A percentile compares a stretch with the other conserved stretches of the same genome.
These are phyloP conservation scores for Yarrowia sp. DNA, from an alignment of 805 yeast species.

Conservation along the genomic window DNA sequence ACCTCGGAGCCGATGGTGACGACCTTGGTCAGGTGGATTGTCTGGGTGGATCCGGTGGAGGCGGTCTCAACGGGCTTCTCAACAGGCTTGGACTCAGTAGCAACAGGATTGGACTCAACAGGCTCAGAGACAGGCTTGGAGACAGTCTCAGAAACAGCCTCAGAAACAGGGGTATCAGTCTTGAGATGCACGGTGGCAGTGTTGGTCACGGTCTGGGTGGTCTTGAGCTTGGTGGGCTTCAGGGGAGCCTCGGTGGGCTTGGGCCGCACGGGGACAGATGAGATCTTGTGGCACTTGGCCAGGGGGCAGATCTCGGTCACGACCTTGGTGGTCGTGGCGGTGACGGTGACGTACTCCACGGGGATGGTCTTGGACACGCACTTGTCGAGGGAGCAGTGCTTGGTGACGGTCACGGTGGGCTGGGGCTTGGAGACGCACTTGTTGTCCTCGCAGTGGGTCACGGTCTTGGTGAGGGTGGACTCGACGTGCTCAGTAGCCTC, in stretches of 20 bases:
- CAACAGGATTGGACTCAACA: neutral
- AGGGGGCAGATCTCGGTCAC: constrained; percentile 12
- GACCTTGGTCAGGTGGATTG: neutral
- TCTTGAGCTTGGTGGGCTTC: neutral
- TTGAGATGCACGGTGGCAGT: neutral
- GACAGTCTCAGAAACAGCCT: no score
- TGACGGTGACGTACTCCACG: neutral
- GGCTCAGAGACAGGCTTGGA: no score
- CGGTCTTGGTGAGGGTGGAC: constrained; percentile 16
- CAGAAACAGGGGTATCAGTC: neutral
- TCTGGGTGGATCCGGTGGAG: neutral
- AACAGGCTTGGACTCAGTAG: neutral
- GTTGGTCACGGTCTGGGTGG: constrained; percentile 1
- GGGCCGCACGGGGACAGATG: neutral
- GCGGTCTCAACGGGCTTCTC: neutral
- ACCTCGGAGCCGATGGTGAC: neutral
- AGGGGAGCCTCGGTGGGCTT: constrained; percentile 4
- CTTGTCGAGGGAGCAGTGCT: neutral
- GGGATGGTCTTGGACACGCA: neutral
- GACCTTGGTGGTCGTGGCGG: neutral
- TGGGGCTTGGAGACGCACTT: neutral
- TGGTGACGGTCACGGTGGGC: constrained; percentile 9
- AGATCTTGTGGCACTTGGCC: constrained; percentile 2
- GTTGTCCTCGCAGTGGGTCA: neutral
- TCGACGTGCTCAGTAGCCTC: constrained; percentile 7